Base-by-base conservation (phyloP, 495 filamentous ascomycete species). In the Aspergillus haitiensis region DNA sequence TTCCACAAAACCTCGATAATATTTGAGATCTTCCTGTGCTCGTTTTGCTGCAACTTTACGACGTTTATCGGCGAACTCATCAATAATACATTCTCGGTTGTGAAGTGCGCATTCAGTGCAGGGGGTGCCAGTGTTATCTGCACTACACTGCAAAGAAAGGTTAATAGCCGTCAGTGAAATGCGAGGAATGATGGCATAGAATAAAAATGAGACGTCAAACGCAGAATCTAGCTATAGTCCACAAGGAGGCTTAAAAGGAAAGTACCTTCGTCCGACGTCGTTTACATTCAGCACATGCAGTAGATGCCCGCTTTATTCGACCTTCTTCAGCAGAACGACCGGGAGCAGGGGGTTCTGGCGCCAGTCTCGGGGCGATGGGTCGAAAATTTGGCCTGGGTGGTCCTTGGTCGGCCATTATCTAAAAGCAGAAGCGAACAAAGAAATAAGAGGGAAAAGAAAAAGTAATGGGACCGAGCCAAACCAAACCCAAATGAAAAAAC, bases 251-350 rank as follows among this genome's bases (percentile, higher is more conserved):
- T n/a, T 16, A 47, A 33, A 37, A 52, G 13, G 31, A 13, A 55
- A 48, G 37, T 73, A 79, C 76, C 73, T 73, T 77, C 44, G 74
- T 78, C 32, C 76, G 71, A 44, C 72, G 66, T 50, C 61, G 69
- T 61, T 79, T 72, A 61, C 76, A 79, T 59, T 79, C 74, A 33
- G 56, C 62, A 59, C 76, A 79, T 21, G 76, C 76, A 11, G 71
- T 72, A 10, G 75, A 78, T 8, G 72, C 75, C 56, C 76, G 66
- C 54, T 72, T 78, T 48, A 70, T 72, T 49, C 72, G 69, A 37
- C 56, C 60, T 9, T 79, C 75, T 27, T 78, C 76, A 15, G 66
- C 44, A 13, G 56, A 46, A 18, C 59, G 48, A 16, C 50, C 62
- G 45, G 63, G 58, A 13, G 63, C 48, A 31, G 59, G 65, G 42